Evolutionary conservation across 2,329 filamentous ascomycete genomes (phyloP).

Genomic region (Ophiostoma pallidulum): DNA sequence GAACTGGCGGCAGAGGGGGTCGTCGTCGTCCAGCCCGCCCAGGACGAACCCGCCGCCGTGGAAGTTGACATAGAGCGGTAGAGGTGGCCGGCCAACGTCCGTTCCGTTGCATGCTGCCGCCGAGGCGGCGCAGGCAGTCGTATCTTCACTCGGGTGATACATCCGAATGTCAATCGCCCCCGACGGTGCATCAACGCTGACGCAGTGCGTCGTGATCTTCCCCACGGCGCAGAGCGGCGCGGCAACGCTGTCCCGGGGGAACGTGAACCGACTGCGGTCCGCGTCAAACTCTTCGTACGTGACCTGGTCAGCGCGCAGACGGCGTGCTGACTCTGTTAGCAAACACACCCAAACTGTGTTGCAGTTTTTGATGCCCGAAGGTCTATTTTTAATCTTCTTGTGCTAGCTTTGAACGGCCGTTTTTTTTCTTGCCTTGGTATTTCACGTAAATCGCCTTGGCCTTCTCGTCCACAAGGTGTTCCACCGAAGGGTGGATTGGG

Average conservation of each 20-base stretch:
- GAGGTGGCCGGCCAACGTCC: too few species aligned
- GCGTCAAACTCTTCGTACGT: conserved; percentile 6
- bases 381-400: too few species aligned
- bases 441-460: conserved; percentile 13
- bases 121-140: too few species aligned
- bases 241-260: conserved; percentile 7
- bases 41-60: conserved; percentile 15
- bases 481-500: conserved; percentile 11
- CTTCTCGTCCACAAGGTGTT: conserved; percentile 5
- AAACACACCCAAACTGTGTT: too few species aligned
- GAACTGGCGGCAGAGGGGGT: conserved; percentile 3
- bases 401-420: too few species aligned
- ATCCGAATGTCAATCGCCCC: conserved; percentile 9
- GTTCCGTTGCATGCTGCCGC: too few species aligned
- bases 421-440: conserved; percentile 8
- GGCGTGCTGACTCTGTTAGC: conserved; percentile 4
- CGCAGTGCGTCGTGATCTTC: background rate
- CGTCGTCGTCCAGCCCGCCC: conserved; percentile 11
- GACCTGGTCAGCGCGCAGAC: conserved; percentile 14
- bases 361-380: too few species aligned
- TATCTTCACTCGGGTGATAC: conserved; percentile 8
- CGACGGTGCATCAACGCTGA: conserved; percentile 3
- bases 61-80: conserved; percentile 13
- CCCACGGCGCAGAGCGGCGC: background rate
- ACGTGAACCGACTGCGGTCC: conserved; percentile 6